Conservation (phyloP, 2,329 filamentous ascomycete genomes). For the Ceratocystis smalleyi region DNA sequence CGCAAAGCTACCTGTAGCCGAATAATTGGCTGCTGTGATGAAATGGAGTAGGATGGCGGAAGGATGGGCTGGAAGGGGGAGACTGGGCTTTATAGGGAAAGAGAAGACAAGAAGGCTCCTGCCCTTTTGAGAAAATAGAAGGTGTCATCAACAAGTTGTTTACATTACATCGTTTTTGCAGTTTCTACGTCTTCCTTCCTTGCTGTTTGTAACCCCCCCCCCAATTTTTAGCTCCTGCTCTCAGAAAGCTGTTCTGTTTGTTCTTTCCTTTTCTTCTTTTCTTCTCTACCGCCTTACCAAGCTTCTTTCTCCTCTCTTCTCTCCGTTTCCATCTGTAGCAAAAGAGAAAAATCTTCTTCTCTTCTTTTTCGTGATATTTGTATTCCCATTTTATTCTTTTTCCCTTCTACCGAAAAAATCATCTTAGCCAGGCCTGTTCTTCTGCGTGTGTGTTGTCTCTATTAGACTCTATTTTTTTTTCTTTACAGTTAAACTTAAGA, state of each 20-base stretch:
- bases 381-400: not conserved
- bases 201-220: not conserved
- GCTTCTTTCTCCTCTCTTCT: not conserved
- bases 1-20: no score
- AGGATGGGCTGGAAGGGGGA: no score
- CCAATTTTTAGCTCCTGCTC: not conserved
- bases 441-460: not conserved
- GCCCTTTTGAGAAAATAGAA: not conserved
- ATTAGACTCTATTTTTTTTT: conserved; percentile 7
- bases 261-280: not conserved
- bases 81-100: no score
- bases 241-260: not conserved
- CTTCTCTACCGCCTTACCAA: not conserved
- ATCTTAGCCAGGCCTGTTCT: not conserved
- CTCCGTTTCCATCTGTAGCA: not conserved
- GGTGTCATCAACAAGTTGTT: not conserved
- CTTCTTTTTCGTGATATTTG: not conserved
- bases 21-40: no score
- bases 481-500: not conserved
- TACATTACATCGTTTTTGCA: not conserved
- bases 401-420: not conserved
- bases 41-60: no score
- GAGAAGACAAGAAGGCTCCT: not conserved
- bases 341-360: not conserved
- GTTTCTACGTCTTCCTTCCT: conserved; percentile 2